Base-by-base conservation (phyloP, 345 rosid genomes). In the Populus nigra region DNA sequence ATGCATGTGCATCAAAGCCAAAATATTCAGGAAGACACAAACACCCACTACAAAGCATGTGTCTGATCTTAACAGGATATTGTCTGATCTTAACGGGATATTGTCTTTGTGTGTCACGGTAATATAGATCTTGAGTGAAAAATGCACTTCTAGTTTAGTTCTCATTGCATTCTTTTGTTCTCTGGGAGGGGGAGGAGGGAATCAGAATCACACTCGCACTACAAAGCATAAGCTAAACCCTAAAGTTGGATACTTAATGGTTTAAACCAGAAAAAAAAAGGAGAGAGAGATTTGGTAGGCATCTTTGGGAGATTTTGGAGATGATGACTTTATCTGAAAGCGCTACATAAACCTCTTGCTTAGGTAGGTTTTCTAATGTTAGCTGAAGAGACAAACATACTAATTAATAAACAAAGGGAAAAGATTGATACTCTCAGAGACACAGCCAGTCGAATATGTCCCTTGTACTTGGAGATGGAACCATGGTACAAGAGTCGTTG, bases 351-450 rank as follows among this genome's bases (percentile, higher is more conserved):
- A 43, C 53, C 68, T 59, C 78, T 29, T 61, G 73, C 50, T 65
- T 79, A 17, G 68, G 7, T n/a, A 15, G 63, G 63, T 57, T 65
- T 79, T 73, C 73, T 77, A 61, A 80, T 71, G 57, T 12, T 12
- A 0, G 13, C 35, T 71, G 83, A 78, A 69, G 75, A 65, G 49
- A 80, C 76, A 29, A 69, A 66, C 76, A 59, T 74, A 72, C 73
- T 76, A 33, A 33, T 33, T 71, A 77, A 63, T 68, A 23, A 69
- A 16, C 45, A 35, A 39, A 49, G 43, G 71, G 36, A 77, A 88
- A 80, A 83, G 85, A 80, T 84, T 68, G 88, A 86, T 83, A 47
- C 87, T 79, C 83, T 53, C 77, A 68, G 70, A 23, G 65, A 74
- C 72, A 33, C 53, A 35, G 45, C 63, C 25, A 72, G 38, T 49